Evolutionary conservation across 2,329 filamentous ascomycete genomes (phyloP).

Genomic region (Sclerotinia minor): DNA sequence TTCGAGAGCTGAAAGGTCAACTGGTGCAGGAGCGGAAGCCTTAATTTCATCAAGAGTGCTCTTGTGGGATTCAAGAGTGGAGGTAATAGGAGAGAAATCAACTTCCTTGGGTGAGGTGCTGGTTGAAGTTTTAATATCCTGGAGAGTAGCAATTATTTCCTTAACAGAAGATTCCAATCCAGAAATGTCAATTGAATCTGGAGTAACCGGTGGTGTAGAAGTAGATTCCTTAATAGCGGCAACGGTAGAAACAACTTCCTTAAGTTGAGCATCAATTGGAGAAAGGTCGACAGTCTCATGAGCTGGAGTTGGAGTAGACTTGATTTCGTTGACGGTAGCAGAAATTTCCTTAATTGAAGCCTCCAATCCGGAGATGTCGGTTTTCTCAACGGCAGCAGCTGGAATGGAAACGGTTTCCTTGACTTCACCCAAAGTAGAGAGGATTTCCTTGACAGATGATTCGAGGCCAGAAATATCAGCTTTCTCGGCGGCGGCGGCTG

Average conservation of each 20-base stretch:
- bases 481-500: too few species aligned
- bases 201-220: slow-evolving; percentile 23
- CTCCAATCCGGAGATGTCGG: slow-evolving; percentile 29
- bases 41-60: slow-evolving; percentile 26
- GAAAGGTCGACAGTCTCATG: slow-evolving; percentile 30
- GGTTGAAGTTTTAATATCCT: slow-evolving; percentile 24
- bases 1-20: slow-evolving; percentile 30
- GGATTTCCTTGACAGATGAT: too few species aligned
- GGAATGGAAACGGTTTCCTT: too few species aligned
- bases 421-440: too few species aligned
- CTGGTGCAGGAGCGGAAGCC: slow-evolving; percentile 22
- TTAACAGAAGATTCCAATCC: slow-evolving; percentile 29
- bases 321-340: slow-evolving; percentile 30
- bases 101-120: slow-evolving; percentile 17
- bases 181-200: slow-evolving; percentile 29
- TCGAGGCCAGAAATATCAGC: slow-evolving; percentile 26
- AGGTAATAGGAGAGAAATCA: slow-evolving; percentile 30
- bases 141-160: slow-evolving; percentile 29
- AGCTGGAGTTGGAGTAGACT: slow-evolving; percentile 27
- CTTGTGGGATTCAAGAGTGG: slow-evolving; percentile 29
- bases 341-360: slow-evolving; percentile 24
- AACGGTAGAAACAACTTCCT: slow-evolving; percentile 28
- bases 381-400: too few species aligned
- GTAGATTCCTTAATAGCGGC: slow-evolving; percentile 24
- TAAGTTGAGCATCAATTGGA: slow-evolving; percentile 27